These are phyloP conservation scores for Mortierella sp. DNA, from an alignment of 371 early-diverging fungal genomes.

Conservation along the genomic window DNA sequence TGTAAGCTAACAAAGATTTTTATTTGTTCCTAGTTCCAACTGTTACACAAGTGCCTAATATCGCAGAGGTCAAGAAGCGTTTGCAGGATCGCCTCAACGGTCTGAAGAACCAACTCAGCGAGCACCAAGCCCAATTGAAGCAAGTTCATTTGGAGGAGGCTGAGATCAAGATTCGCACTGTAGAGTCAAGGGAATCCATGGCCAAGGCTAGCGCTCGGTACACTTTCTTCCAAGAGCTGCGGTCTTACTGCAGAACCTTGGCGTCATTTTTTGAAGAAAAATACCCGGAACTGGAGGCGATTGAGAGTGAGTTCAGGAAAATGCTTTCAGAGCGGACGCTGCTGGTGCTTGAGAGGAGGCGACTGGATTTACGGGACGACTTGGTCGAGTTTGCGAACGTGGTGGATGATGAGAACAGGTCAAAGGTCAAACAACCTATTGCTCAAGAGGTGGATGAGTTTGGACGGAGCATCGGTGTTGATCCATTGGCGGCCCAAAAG, in stretches of 20 bases:
- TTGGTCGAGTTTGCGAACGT: slow-evolving; percentile 63
- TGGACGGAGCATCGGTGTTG: slow-evolving; percentile 57
- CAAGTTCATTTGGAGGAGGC: slow-evolving; percentile 64
- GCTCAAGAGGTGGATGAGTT: slow-evolving; percentile 63
- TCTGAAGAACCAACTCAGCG: slow-evolving; percentile 57
- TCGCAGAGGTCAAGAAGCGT: slow-evolving; percentile 62
- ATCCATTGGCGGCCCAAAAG: slow-evolving; percentile 57
- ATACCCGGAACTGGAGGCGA: slow-evolving; percentile 72
- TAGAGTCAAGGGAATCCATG: slow-evolving; percentile 63
- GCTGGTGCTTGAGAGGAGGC: slow-evolving; percentile 59
- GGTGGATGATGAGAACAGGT: slow-evolving; percentile 37
- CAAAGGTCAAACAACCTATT: slow-evolving; percentile 25
- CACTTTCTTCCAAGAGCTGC: slow-evolving; percentile 77
- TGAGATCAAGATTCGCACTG: slow-evolving; percentile 47
- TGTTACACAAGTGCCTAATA: slow-evolving; percentile 61
- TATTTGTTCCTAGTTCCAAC: slow-evolving; percentile 65
- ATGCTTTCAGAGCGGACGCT: slow-evolving; percentile 61
- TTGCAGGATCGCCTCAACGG: slow-evolving; percentile 57
- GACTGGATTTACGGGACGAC: slow-evolving; percentile 65
- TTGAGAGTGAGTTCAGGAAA: slow-evolving; percentile 70
- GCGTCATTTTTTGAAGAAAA: slow-evolving; percentile 80
- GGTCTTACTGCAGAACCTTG: slow-evolving; percentile 70
- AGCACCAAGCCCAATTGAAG: slow-evolving; percentile 63
- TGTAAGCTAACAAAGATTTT: background rate
- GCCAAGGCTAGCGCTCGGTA: slow-evolving; percentile 67